Evolutionary conservation across 2,329 filamentous ascomycete species (phyloP), one percentile per base, ranked within the genome.

Genomic region (Aspergillus melleus): DNA sequence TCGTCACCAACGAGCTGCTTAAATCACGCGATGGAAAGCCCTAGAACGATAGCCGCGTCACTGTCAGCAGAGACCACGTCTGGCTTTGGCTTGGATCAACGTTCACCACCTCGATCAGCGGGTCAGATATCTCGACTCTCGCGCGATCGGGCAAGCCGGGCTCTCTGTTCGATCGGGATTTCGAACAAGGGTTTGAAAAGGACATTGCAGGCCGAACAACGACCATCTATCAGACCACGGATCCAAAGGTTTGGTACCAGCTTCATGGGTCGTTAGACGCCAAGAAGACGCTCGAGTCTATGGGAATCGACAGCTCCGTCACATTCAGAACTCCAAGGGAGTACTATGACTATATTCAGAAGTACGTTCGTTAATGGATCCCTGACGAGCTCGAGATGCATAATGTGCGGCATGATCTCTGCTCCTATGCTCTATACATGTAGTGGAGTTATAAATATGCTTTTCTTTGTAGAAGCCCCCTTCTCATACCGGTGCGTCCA

Each of bases 181-280:
- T 74, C 61, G 76, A 80, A 61, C 72, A 72, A 29, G 77, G 75
- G 2, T 76, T 76, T 66, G 68, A 69, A 4, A 14, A 64, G 6
- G 63, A 60, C 0, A 66, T 81, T 52, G 73, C 74, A 32, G 77
- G 76, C 49, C 76, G 81, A 19, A 68, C 75, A 4, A 80, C 78
- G 8, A 78, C 75, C 2, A 75, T 82, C 50, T 84, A 84, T 61
- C 79, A 77, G 8, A 84, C 82, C 0, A 77, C 74, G n/a, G 70
- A 80, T 36, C 68, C 74, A 0, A 72, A 74, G 0, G 75, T 78
- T 0, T 83, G 79, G 78, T 85, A 82, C 65, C 80, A 80, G 11
- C 72, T 85, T 0, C 81, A 84, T 55, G 82, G 82, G 5, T 83
- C 79, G 0, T 72, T 84, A 49, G 68, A 81, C 39, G 77, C 81